Percentiles rank a stretch among this genome's conserved stretches.
phyloP scores from a whole-genome alignment of 371 early-diverging fungal genomes.

The Apophysomyces sp. region DNA sequence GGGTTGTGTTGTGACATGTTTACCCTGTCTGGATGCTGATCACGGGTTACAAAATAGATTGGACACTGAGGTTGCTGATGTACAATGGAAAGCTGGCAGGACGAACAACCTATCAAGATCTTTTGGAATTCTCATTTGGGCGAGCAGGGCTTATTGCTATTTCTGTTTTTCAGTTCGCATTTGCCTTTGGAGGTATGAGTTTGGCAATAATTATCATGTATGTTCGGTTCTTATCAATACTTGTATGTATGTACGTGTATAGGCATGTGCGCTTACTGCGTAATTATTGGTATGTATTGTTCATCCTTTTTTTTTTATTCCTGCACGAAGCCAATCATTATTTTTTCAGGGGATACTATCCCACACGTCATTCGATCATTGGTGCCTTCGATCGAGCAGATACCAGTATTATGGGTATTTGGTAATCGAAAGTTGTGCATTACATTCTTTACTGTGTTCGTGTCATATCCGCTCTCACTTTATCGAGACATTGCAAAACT shows the following conservation, averaged over 20 bases:
- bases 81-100: constrained; percentile 71
- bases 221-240: background rate
- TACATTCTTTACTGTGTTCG: constrained; percentile 61
- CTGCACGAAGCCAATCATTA: constrained; percentile 1
- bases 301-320: background rate
- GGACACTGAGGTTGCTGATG: constrained; percentile 75
- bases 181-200: constrained; percentile 77
- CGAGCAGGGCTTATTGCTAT: constrained; percentile 66
- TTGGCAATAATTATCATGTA: background rate
- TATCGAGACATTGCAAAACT: constrained; percentile 80
- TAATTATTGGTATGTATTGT: constrained; percentile 63
- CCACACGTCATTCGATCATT: constrained; percentile 72
- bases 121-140: constrained; percentile 76
- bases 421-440: constrained; percentile 61
- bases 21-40: background rate
- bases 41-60: constrained; percentile 42
- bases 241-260: constrained; percentile 3
- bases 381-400: constrained; percentile 54
- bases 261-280: constrained; percentile 80
- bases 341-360: constrained; percentile 65
- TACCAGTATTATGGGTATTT: constrained; percentile 52
- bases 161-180: constrained; percentile 77
- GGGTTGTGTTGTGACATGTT: background rate
- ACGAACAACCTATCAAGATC: constrained; percentile 72
- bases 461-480: constrained; percentile 76